Evolutionary conservation across 306 rosid species (phyloP).

Genomic region (Carpinus fangiana): DNA sequence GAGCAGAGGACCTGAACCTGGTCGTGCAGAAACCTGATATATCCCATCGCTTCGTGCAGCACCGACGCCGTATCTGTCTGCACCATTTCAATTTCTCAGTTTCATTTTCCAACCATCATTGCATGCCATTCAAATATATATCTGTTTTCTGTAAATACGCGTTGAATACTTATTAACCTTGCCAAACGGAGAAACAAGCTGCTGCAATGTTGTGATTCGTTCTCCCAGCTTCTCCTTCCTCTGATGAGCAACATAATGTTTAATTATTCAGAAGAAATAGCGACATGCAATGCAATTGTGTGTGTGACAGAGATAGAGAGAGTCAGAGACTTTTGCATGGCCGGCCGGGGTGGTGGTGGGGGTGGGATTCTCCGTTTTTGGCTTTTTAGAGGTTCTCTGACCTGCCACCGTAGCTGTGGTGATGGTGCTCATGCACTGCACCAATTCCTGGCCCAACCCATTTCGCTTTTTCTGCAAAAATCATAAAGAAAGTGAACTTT

Average conservation of each 20-base stretch:
- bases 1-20: constrained; percentile 89
- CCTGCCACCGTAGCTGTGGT: constrained; percentile 14
- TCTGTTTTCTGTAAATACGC: neutral
- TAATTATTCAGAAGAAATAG: neutral
- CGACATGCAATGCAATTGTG: neutral
- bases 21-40: constrained; percentile 82
- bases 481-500: neutral
- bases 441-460: constrained; percentile 44
- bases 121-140: neutral
- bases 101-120: constrained; percentile 12
- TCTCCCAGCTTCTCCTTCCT: constrained; percentile 88
- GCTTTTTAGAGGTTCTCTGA: constrained; percentile 54
- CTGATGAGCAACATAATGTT: constrained; percentile 21
- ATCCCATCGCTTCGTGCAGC: constrained; percentile 92
- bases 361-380: constrained; percentile 42
- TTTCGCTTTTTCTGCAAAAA: constrained; percentile 57
- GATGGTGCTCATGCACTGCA: constrained; percentile 14
- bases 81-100: constrained; percentile 20
- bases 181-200: constrained; percentile 95
- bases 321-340: constrained; percentile 56
- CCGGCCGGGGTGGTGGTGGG: constrained; percentile 33
- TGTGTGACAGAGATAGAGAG: neutral
- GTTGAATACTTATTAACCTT: constrained; percentile 50
- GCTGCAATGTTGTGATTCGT: constrained; percentile 74
- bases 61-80: constrained; percentile 98